Evolutionary conservation across 2,329 filamentous ascomycete species (phyloP).

Genomic region (Xylariaceae sp.): DNA sequence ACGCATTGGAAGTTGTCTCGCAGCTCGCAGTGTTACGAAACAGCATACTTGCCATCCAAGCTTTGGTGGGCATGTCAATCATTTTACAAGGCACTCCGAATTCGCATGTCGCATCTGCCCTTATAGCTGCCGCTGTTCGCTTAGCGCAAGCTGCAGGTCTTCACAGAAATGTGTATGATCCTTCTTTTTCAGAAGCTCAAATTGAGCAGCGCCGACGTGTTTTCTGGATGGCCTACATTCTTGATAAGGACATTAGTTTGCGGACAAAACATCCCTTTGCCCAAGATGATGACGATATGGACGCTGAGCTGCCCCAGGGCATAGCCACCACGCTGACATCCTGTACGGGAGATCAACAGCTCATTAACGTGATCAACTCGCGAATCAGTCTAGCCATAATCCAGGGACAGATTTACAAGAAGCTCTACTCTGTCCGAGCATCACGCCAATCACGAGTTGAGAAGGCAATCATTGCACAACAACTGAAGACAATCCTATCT

Average conservation of each 20-base stretch:
- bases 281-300: not conserved
- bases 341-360: not conserved
- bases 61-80: not conserved
- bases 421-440: not conserved
- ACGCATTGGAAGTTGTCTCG: not conserved
- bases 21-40: not conserved
- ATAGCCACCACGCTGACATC: not conserved
- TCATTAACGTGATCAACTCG: not conserved
- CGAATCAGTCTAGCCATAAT: not conserved
- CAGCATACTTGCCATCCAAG: not conserved
- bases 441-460: not conserved
- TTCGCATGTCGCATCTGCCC: not conserved
- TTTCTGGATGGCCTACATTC: not conserved
- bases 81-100: not conserved
- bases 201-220: not conserved
- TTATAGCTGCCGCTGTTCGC: not conserved
- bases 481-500: not conserved
- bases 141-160: not conserved
- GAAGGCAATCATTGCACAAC: not conserved
- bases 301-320: not conserved
- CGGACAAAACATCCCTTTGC: not conserved
- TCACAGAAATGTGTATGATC: not conserved
- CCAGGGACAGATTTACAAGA: not conserved
- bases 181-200: not conserved
- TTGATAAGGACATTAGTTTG: not conserved